These are phyloP conservation scores for Haplosporangium gracile DNA, from an alignment of 192 early-diverging fungal genomes.

Conservation along the genomic window DNA sequence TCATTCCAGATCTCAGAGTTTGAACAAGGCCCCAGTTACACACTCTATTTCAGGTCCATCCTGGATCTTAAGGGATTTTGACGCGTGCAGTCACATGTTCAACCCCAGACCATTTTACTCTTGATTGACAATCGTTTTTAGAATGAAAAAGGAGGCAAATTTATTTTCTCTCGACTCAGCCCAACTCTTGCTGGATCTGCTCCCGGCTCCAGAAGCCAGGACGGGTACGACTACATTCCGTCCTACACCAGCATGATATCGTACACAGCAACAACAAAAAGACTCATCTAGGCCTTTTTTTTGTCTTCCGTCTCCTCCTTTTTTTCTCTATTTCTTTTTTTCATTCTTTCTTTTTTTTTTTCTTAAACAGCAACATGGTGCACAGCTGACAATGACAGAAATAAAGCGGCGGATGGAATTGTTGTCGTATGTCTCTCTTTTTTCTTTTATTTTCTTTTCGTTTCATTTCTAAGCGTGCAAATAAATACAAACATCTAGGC, in stretches of 20 bases:
- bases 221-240: neutral
- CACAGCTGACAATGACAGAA: too few species aligned
- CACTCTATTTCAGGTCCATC: neutral
- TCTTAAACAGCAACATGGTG: too few species aligned
- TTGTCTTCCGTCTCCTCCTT: neutral
- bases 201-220: too few species aligned
- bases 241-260: neutral
- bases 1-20: neutral
- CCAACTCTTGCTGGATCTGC: neutral
- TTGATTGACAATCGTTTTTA: neutral
- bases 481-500: conserved; percentile 60
- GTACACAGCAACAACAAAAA: neutral
- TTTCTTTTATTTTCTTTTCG: neutral
- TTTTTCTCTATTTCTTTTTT: neutral
- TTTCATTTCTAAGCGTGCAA: neutral
- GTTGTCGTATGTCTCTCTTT: neutral
- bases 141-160: neutral
- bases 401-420: too few species aligned
- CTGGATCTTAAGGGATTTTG: neutral
- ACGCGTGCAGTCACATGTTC: neutral
- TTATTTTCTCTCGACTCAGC: neutral
- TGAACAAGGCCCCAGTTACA: neutral
- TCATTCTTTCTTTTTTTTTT: neutral
- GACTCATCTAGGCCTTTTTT: neutral
- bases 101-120: neutral